These are phyloP conservation scores for Amorphotheca resinae DNA, from an alignment of 495 filamentous ascomycete genomes.

Conservation along the genomic window DNA sequence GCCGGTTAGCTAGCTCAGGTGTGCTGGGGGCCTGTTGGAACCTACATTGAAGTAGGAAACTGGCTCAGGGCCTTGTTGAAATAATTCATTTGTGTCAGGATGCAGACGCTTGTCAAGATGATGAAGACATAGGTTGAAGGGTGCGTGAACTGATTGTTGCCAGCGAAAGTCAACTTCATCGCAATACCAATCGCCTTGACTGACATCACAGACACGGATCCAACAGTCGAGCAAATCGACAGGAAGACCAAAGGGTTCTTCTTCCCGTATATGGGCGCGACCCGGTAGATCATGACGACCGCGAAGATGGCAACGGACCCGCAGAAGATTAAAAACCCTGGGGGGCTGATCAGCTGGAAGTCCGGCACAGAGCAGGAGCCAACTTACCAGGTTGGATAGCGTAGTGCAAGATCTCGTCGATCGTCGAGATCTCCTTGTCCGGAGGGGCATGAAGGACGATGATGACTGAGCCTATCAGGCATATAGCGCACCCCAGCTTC, in stretches of 20 bases:
- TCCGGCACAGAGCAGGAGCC: slow-evolving; percentile 11
- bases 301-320: slow-evolving; percentile 66
- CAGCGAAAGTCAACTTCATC: slow-evolving; percentile 78
- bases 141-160: slow-evolving; percentile 87
- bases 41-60: slow-evolving; percentile 93
- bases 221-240: slow-evolving; percentile 93
- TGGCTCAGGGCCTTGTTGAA: slow-evolving; percentile 98
- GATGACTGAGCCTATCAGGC: slow-evolving; percentile 89
- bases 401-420: slow-evolving; percentile 79
- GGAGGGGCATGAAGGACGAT: slow-evolving; percentile 96
- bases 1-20: background rate
- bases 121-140: slow-evolving; percentile 94
- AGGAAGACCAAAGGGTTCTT: slow-evolving; percentile 92
- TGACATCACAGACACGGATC: slow-evolving; percentile 95
- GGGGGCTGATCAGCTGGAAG: slow-evolving; percentile 19
- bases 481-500: slow-evolving; percentile 90
- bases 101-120: slow-evolving; percentile 85
- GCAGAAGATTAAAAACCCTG: slow-evolving; percentile 84
- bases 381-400: slow-evolving; percentile 76
- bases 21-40: background rate
- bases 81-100: slow-evolving; percentile 98
- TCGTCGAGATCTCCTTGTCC: slow-evolving; percentile 74
- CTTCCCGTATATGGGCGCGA: slow-evolving; percentile 79
- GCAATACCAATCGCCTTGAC: slow-evolving; percentile 97
- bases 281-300: slow-evolving; percentile 86